These are phyloP conservation scores for Macaranga tanarius DNA, from an alignment of 441 rosid genomes.

Conservation along the genomic window DNA sequence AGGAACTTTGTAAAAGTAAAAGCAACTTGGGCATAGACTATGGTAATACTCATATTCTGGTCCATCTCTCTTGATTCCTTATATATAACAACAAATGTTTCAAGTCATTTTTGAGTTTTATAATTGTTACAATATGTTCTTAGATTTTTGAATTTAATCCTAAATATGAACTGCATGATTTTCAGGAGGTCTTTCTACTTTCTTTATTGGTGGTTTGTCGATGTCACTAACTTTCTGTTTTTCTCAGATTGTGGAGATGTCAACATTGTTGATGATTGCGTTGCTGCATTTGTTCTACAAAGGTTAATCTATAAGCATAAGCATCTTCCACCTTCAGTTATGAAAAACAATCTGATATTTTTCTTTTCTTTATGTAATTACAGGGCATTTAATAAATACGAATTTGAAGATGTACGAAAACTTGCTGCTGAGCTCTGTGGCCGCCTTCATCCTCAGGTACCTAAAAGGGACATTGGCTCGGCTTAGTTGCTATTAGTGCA, in stretches of 20 bases:
- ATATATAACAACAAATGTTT: background rate
- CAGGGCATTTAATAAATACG: constrained; percentile 73
- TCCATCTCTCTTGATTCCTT: background rate
- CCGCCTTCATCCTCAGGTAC: constrained; percentile 80
- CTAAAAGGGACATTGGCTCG: constrained; percentile 4
- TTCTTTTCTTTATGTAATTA: constrained; percentile 25
- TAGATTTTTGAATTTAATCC: background rate
- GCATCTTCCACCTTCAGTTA: constrained; percentile 24
- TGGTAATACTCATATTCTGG: background rate
- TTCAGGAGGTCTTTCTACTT: background rate
- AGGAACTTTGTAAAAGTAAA: background rate
- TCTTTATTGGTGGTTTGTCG: background rate
- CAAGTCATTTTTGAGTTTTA: background rate
- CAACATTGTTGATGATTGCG: constrained; percentile 44
- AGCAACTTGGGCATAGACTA: background rate
- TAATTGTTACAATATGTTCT: background rate
- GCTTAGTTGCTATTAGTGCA: constrained; percentile 15
- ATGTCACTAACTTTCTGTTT: constrained; percentile 21
- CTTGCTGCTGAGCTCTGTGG: constrained; percentile 97
- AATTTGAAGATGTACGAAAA: constrained; percentile 83
- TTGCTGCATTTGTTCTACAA: constrained; percentile 67
- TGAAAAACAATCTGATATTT: constrained; percentile 25
- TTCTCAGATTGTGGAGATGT: constrained; percentile 49
- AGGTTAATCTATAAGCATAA: constrained; percentile 46
- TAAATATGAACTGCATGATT: constrained; percentile 13